Evolutionary conservation across 2,329 filamentous ascomycete genomes (phyloP), one percentile per base, ranked within the genome.

Genomic region (Coniochaeta prunicola): DNA sequence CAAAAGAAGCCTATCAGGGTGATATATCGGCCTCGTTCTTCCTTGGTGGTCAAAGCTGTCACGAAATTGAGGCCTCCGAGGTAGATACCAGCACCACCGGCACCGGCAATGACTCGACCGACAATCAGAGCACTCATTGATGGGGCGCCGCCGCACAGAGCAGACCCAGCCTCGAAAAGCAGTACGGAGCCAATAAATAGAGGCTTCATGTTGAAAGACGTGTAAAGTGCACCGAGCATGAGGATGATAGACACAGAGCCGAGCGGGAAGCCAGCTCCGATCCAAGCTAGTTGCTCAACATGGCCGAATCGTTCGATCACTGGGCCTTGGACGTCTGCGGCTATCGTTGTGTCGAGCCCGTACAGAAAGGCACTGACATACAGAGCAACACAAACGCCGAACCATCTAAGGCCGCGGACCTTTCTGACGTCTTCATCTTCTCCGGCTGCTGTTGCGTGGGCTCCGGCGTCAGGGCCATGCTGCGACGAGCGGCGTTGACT

Each of bases 271-370:
- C 69, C 72, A 3, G 68, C 64, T 6, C 70, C 71, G 21, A 78
- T 59, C 76, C 76, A 80, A 1, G 70, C 63, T 0, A 80, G 66
- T 57, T 75, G 70, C 1, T 72, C 66, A 21, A 75, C 61, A 7
- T 73, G 63, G 13, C 66, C 68, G 36, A 77, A 75, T 0, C 62
- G 62, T 21, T 71, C 67, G 30, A 75, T 62, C 15, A 79, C 72
- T 7, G 69, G 66, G 0, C 69, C 70, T 58, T 78, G 74, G 5
- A 80, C 69, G 62, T 77, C 75, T 1, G 77, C 78, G 1, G 70
- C 69, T 42, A 80, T 75, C 3, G 77, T 80, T 13, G 71, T 77
- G 63, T 75, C 73, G 17, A 74, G 66, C 4, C 69, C 69, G 58
- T 68, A 73, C 9, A 73, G 64, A 57, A 74, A 71, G 3, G 60